Base-by-base conservation (phyloP, 495 filamentous ascomycete genomes). In the Physcia stellaris region DNA sequence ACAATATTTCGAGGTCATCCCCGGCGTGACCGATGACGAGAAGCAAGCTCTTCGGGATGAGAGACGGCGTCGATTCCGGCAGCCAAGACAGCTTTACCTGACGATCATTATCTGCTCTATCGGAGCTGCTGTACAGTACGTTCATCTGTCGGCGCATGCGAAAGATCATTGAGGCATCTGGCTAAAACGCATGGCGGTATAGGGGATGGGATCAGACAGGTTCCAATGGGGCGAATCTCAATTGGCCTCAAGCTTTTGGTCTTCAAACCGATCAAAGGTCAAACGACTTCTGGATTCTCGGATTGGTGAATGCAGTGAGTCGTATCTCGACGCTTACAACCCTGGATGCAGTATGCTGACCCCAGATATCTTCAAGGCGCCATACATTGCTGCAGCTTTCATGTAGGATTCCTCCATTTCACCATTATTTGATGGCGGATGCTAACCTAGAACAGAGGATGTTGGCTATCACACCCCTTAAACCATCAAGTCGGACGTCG, bases 151-250 rank as follows among this genome's bases (percentile, higher is more conserved):
- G 16, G 10, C 7, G 32, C 7, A 34, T 18, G 7, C 7, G 32
- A 34, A 18, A 7, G 7, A 10, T 34, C 7, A 28, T 7, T 28
- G 7, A n/a, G n/a, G n/a, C n/a, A n/a, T 59, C 24, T 56, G 56
- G 39, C 43, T 46, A 29, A 46, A 24, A 16, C 7, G 7, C 13
- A 24, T 12, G 39, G 18, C 24, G 2, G 15, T 12, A 12, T 9
- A 47, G 45, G 35, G 77, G 78, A 21, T 81, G 77, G 75, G 75
- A 80, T 49, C 77, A 80, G 53, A 77, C 73, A 31, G 75, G 80
- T n/a, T 72, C 70, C 2, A 86, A 85, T 48, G 81, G 80, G 32
- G 81, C 80, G 20, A 85, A 77, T 42, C 61, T 86, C 45, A 71
- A 68, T 37, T 85, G 83, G 55, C 72, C 71, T 4, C 37, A 47